Conservation (phyloP, 75 land plant species). For the Gnetum montanum region DNA sequence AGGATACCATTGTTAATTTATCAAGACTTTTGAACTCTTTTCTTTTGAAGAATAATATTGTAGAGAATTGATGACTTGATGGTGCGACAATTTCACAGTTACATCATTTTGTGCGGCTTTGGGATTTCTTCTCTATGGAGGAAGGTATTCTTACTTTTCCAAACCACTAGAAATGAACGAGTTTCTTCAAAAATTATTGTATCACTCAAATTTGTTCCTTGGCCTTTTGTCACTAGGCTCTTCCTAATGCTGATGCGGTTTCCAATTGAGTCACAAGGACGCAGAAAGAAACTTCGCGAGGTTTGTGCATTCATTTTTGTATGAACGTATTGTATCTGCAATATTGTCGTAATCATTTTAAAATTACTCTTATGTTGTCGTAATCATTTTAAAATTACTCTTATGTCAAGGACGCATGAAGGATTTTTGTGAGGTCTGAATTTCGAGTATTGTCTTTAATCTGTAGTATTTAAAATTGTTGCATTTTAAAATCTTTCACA, state of each 20-base stretch:
- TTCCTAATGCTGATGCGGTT: constrained; percentile 91
- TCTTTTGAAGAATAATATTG: neutral
- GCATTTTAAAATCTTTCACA: too few species aligned
- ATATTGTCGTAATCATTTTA: too few species aligned
- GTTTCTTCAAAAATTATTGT: too few species aligned
- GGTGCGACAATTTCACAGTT: constrained; percentile 23
- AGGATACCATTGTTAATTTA: neutral
- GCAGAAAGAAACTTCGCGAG: constrained; percentile 91
- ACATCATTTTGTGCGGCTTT: constrained; percentile 78
- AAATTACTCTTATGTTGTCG: too few species aligned
- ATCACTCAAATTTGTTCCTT: too few species aligned
- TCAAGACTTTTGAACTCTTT: neutral
- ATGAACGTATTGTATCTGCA: neutral
- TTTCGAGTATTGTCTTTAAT: too few species aligned
- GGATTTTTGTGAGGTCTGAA: too few species aligned
- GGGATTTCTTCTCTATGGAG: constrained; percentile 80
- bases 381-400: too few species aligned
- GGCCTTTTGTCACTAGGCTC: constrained; percentile 30
- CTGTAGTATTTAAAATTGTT: too few species aligned
- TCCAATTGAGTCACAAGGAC: constrained; percentile 97
- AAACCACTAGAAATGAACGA: too few species aligned
- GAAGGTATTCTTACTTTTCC: constrained; percentile 43
- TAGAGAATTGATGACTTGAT: neutral
- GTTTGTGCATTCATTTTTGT: too few species aligned
- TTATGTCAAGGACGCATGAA: too few species aligned